These are phyloP conservation scores for Musa balbisiana DNA, from an alignment of 202 grass and related monocot genomes.

Conservation along the genomic window DNA sequence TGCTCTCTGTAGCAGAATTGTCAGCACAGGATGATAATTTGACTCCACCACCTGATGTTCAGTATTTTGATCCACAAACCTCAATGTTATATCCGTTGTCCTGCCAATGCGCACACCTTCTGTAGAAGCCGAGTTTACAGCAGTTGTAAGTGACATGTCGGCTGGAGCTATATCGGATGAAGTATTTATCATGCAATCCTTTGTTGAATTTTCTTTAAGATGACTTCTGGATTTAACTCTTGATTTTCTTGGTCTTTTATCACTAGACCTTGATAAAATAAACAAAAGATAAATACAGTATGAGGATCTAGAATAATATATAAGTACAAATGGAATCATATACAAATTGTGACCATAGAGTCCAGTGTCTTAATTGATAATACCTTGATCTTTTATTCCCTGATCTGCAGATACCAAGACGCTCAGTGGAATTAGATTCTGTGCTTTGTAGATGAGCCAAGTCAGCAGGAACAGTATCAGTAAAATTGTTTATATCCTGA, in stretches of 20 bases:
- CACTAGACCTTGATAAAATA: background rate
- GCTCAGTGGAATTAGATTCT: constrained; percentile 10
- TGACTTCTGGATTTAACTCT: constrained; percentile 24
- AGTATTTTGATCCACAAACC: constrained; percentile 7
- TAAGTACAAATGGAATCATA: constrained; percentile 19
- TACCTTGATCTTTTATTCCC: constrained; percentile 27
- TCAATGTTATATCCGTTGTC: constrained; percentile 1
- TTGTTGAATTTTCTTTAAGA: constrained; percentile 11
- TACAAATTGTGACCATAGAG: too few species aligned
- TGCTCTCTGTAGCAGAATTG: background rate
- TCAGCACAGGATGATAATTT: constrained; percentile 16
- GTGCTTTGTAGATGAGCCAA: background rate
- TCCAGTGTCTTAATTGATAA: constrained; percentile 5
- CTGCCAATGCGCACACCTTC: background rate
- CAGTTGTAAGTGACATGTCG: constrained; percentile 10
- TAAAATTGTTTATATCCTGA: too few species aligned
- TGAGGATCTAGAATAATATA: constrained; percentile 4
- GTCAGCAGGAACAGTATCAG: constrained; percentile 2
- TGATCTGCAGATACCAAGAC: background rate
- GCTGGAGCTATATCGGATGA: constrained; percentile 17
- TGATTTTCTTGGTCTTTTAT: background rate
- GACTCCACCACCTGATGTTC: constrained; percentile 14
- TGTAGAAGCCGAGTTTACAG: background rate
- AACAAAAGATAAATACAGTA: constrained; percentile 7
- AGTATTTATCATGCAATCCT: constrained; percentile 25